Evolutionary conservation across 2,329 filamentous ascomycete species (phyloP), one percentile per base, ranked within the genome.

Genomic region (Tolypocladium capitatum): DNA sequence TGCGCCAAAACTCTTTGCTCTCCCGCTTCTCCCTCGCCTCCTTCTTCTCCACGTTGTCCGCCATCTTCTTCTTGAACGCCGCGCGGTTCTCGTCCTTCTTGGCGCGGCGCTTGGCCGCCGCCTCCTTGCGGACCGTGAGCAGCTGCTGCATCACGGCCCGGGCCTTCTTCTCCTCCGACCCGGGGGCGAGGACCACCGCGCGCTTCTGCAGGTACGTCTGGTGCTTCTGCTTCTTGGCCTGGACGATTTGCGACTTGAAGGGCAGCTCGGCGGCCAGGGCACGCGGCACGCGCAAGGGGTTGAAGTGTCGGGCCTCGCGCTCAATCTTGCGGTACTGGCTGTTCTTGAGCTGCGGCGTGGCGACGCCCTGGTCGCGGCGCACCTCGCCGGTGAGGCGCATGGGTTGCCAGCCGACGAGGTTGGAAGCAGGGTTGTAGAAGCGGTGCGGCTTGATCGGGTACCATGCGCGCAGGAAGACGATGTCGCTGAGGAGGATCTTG

Each of bases 321-420:
- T 82, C 80, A 35, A 85, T 71, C 49, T 72, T 66, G 54, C 83
- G 83, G 75, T 98, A 98, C 49, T 85, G 80, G 53, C 84, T 90
- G 71, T 98, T 91, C 64, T 84, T 85, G 57, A 83, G 76, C 59
- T 83, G 74, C 0, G 92, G 92, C 1, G 89, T 91, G 7, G 83
- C 69, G 42, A 97, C 71, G 52, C 75, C 76, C 64, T 88, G 70
- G 46, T 82, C 86, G 41, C 81, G 81, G 38, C 92, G 87, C 54
- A 98, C 85, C 69, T 95, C 81, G 49, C 92, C 92, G 0, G 92
- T 97, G 35, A 96, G 74, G 24, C 92, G 85, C 92, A 98, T 98
- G 47, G 83, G 81, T 60, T 84, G 79, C 92, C 92, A 97, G 51
- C 86, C 87, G 50, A 97, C 76, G 35, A 97, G 78, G 67, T 98